These are phyloP conservation scores for Melampsora occidentalis DNA, from an alignment of 1,284 basidiomycete genomes.

Conservation along the genomic window DNA sequence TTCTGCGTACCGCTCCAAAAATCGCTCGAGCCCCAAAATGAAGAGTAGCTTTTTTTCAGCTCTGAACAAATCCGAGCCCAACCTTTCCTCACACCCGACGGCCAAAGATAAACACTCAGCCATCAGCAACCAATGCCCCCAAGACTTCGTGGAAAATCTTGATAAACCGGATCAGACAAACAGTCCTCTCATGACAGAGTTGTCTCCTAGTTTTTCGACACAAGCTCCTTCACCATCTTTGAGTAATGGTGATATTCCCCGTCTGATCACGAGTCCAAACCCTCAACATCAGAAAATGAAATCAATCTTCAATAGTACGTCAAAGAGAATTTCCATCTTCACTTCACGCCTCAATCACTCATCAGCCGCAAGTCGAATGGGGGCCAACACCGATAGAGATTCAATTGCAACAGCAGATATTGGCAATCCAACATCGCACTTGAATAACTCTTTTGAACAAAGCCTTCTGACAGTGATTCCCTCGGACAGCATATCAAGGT, in stretches of 20 bases:
- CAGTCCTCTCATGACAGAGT: neutral
- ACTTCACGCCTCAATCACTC: constrained; percentile 29
- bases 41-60: constrained; percentile 23
- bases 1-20: constrained; percentile 14
- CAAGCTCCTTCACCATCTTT: neutral
- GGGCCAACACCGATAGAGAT: neutral
- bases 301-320: constrained; percentile 24
- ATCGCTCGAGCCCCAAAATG: constrained; percentile 12
- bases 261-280: neutral
- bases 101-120: neutral
- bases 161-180: neutral
- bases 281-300: constrained; percentile 21
- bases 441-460: neutral
- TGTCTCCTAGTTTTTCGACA: constrained; percentile 5
- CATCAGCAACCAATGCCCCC: neutral
- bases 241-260: neutral
- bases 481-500: neutral
- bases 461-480: neutral
- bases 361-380: neutral
- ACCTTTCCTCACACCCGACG: neutral
- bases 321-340: constrained; percentile 29
- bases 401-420: neutral
- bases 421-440: neutral
- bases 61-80: constrained; percentile 33
- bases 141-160: neutral